phyloP scores from a whole-genome alignment of 768 basidiomycete species.

The Naematelia aurantialba region DNA sequence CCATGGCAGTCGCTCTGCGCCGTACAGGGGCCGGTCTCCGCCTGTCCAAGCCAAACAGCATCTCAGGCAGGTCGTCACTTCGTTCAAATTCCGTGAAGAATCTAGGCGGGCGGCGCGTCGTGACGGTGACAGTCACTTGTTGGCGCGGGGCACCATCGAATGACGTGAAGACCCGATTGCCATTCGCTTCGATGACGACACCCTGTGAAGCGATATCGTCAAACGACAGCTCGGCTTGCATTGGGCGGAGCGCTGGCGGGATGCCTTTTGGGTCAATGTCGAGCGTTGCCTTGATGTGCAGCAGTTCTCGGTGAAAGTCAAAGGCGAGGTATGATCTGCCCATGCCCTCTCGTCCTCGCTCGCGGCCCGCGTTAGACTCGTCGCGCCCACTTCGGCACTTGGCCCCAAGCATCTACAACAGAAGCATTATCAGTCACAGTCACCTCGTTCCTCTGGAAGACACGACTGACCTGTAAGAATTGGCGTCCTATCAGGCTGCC shows the following conservation, averaged over 20 bases:
- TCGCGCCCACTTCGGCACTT: slow-evolving; percentile 18
- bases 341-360: neutral
- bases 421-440: neutral
- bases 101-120: slow-evolving; percentile 37
- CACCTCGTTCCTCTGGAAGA: neutral
- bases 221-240: slow-evolving; percentile 41
- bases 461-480: slow-evolving; percentile 28
- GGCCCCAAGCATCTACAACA: slow-evolving; percentile 24
- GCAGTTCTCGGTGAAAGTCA: slow-evolving; percentile 29
- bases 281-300: slow-evolving; percentile 29
- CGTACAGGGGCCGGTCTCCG: slow-evolving; percentile 11
- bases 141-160: neutral
- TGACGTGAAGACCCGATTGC: neutral
- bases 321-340: slow-evolving; percentile 36
- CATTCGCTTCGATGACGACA: slow-evolving; percentile 19
- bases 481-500: slow-evolving; percentile 27
- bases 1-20: slow-evolving; percentile 40
- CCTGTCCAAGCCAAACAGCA: neutral
- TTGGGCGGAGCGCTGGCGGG: slow-evolving; percentile 31
- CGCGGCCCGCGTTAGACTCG: neutral
- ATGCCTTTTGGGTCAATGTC: slow-evolving; percentile 11
- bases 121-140: slow-evolving; percentile 38
- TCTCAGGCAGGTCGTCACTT: slow-evolving; percentile 11
- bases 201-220: slow-evolving; percentile 43
- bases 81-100: slow-evolving; percentile 35